These are phyloP conservation scores for Gamarada debralockiae DNA, from an alignment of 495 filamentous ascomycete genomes.

Conservation along the genomic window DNA sequence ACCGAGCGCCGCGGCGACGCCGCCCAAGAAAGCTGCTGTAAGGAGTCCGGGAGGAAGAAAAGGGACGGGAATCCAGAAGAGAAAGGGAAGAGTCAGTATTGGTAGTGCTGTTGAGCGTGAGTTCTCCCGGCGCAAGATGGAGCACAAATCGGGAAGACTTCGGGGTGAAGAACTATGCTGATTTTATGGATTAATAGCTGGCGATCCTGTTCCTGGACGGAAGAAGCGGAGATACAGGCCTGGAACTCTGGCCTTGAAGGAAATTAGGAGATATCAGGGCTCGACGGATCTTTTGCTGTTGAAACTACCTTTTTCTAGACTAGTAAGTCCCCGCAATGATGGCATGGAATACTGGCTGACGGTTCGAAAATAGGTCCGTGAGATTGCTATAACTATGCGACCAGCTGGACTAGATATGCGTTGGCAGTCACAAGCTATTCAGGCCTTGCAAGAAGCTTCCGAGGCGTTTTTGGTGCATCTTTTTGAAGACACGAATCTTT, in stretches of 20 bases:
- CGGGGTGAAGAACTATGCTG: not conserved
- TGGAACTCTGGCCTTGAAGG: constrained; percentile 77
- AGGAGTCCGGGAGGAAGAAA: not conserved
- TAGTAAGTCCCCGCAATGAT: constrained; percentile 49
- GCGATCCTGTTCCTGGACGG: constrained; percentile 62
- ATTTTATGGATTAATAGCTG: constrained; percentile 46
- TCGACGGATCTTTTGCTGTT: constrained; percentile 74
- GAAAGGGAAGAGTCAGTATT: not conserved
- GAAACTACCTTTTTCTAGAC: constrained; percentile 81
- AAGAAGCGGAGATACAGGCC: constrained; percentile 72
- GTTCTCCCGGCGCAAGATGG: not conserved
- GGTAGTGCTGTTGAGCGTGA: constrained; percentile 14
- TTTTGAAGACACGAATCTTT: constrained; percentile 94
- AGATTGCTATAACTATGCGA: constrained; percentile 61
- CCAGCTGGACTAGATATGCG: constrained; percentile 60
- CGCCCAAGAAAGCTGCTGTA: constrained; percentile 3
- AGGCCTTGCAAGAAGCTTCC: constrained; percentile 84
- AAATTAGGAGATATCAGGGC: constrained; percentile 83
- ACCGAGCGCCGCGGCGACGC: not conserved
- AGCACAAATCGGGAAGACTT: not conserved
- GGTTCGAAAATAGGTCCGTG: constrained; percentile 57
- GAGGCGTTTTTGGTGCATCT: constrained; percentile 92
- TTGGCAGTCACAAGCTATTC: constrained; percentile 91
- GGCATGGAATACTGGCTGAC: not conserved
- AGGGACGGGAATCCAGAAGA: not conserved